phyloP scores from a whole-genome alignment of 768 basidiomycete genomes.

The Ramaria rubella region DNA sequence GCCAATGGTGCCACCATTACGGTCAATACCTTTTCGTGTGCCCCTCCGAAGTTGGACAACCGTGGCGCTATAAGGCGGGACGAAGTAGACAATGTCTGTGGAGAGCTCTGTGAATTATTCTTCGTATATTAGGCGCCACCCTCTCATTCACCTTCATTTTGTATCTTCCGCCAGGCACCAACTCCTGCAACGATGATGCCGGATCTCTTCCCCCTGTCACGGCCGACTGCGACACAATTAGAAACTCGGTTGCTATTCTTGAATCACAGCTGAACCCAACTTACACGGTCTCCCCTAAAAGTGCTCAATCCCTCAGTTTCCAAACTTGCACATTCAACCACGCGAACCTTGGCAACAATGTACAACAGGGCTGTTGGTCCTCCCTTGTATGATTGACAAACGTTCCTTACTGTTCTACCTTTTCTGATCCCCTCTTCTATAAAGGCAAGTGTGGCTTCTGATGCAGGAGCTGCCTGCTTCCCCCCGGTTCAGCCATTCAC shows the following conservation, averaged over 20 bases:
- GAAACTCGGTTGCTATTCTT: constrained; percentile 1
- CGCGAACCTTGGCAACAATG: not conserved
- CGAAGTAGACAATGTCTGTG: not conserved
- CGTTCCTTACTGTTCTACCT: not conserved
- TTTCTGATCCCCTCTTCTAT: not conserved
- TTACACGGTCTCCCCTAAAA: not conserved
- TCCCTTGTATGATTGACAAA: not conserved
- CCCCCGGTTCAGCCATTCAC: constrained; percentile 1
- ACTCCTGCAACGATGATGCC: constrained; percentile 7
- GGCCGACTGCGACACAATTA: constrained; percentile 3
- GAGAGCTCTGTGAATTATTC: not conserved
- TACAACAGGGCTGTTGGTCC: constrained; percentile 4
- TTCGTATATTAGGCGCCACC: not conserved
- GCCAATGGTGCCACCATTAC: not conserved
- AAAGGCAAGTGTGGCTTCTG: not conserved
- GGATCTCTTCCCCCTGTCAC: constrained; percentile 4
- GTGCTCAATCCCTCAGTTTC: not conserved
- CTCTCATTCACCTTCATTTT: not conserved
- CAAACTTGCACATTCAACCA: constrained; percentile 3
- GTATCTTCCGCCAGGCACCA: not conserved
- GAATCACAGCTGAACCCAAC: not conserved
- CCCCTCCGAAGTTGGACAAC: not conserved
- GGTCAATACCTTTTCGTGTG: not conserved
- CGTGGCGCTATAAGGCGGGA: not conserved
- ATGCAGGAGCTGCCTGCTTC: constrained; percentile 4